Conservation (phyloP, 2,329 filamentous ascomycete species). For the Alternaria arborescens region DNA sequence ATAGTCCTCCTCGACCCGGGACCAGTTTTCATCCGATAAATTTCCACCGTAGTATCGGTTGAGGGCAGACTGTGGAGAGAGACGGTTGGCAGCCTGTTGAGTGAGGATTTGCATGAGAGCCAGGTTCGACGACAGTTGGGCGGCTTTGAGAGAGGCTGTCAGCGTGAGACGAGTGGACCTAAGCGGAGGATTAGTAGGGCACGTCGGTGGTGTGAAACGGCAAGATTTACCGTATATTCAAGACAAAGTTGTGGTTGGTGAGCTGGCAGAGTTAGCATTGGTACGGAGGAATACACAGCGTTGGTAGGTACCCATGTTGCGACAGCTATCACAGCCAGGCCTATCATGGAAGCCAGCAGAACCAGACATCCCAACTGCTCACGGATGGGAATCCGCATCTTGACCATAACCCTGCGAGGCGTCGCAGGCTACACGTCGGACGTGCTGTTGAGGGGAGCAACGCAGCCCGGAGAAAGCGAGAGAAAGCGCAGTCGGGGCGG, state of each 20-base stretch:
- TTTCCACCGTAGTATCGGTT: slow-evolving; percentile 65
- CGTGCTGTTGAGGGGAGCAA: slow-evolving; percentile 14
- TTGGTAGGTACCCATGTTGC: slow-evolving; percentile 66
- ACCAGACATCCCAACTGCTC: slow-evolving; percentile 87
- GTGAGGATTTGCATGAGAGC: slow-evolving; percentile 80
- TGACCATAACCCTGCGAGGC: slow-evolving; percentile 43
- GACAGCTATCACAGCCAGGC: slow-evolving; percentile 79
- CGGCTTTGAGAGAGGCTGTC: slow-evolving; percentile 86
- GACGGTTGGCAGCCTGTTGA: slow-evolving; percentile 72
- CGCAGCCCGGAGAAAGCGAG: slow-evolving; percentile 5
- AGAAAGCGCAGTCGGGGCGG: slow-evolving; percentile 3
- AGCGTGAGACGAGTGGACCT: slow-evolving; percentile 72
- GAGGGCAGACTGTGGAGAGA: slow-evolving; percentile 63
- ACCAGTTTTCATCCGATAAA: slow-evolving; percentile 66
- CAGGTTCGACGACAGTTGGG: slow-evolving; percentile 80
- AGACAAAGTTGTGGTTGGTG: slow-evolving; percentile 69
- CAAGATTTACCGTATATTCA: slow-evolving; percentile 58
- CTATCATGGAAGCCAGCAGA: slow-evolving; percentile 75
- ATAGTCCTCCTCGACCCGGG: slow-evolving; percentile 69
- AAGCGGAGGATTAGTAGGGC: neutral
- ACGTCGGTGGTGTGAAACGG: neutral
- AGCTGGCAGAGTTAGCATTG: slow-evolving; percentile 50
- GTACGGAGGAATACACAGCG: neutral
- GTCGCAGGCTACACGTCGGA: neutral
- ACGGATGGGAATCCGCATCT: slow-evolving; percentile 86